Conservation (phyloP, 78 protist species). For the Guillardia theta region DNA sequence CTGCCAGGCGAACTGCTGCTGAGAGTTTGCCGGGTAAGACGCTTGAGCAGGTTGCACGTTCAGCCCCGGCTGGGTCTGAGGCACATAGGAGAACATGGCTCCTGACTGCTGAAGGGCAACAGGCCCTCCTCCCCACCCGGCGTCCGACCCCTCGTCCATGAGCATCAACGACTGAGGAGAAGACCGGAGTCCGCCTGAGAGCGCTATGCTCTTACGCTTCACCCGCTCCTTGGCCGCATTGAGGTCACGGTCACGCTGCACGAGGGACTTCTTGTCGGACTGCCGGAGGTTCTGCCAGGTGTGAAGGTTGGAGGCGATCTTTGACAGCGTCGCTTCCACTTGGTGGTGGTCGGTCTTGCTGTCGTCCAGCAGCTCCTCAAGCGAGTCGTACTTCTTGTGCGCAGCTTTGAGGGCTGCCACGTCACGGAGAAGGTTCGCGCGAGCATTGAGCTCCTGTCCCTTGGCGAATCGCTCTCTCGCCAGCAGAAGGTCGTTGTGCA, state of each 20-base stretch:
- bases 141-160: no score
- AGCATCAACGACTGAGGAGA: no score
- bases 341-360: neutral
- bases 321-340: neutral
- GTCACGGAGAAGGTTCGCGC: neutral
- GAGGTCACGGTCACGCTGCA: neutral
- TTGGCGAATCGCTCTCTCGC: neutral
- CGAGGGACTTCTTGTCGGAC: neutral
- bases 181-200: no score
- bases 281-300: neutral
- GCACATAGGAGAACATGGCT: no score
- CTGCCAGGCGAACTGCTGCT: no score
- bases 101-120: no score
- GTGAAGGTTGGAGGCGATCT: conserved; percentile 32
- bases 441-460: neutral
- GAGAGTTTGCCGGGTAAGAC: no score
- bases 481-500: neutral
- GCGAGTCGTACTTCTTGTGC: neutral
- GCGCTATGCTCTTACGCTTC: no score
- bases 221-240: no score
- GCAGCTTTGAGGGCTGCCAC: neutral
- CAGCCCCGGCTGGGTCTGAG: no score
- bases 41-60: no score
- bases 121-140: no score
- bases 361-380: conserved; percentile 4